A percentile compares a stretch with the other conserved stretches of the same genome.
phyloP scores from a whole-genome alignment of 192 early-diverging fungal species.

The Piromyces sp. region DNA sequence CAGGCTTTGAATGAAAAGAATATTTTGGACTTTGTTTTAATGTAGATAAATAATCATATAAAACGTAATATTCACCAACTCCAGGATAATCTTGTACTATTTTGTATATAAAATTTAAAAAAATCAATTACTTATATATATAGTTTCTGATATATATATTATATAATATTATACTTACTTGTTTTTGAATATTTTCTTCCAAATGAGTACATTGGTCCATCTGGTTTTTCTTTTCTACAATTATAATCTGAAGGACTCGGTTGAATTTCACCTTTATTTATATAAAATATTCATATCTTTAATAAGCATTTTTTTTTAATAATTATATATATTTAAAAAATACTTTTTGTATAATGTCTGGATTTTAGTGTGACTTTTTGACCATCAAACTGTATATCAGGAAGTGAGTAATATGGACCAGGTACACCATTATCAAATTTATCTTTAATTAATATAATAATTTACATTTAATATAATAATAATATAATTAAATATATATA shows the following conservation, averaged over 20 bases:
- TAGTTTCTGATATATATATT: too few relatives aligned
- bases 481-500: background rate
- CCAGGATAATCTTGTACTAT: background rate
- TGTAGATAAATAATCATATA: background rate
- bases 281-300: background rate
- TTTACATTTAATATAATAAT: too few relatives aligned
- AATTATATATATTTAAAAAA: background rate
- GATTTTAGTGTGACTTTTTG: background rate
- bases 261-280: background rate
- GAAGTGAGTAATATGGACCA: background rate
- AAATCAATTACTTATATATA: too few relatives aligned
- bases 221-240: background rate
- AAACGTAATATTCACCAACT: background rate
- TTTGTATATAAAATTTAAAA: too few relatives aligned
- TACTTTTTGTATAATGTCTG: background rate
- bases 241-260: background rate
- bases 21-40: background rate
- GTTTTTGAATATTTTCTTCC: background rate
- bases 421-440: background rate
- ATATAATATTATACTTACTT: background rate
- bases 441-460: background rate
- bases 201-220: background rate
- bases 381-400: background rate
- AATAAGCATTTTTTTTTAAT: too few relatives aligned
- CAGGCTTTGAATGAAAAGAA: background rate